phyloP scores from a whole-genome alignment of 1,139 yeast species.

The Maudiozyma humilis region DNA sequence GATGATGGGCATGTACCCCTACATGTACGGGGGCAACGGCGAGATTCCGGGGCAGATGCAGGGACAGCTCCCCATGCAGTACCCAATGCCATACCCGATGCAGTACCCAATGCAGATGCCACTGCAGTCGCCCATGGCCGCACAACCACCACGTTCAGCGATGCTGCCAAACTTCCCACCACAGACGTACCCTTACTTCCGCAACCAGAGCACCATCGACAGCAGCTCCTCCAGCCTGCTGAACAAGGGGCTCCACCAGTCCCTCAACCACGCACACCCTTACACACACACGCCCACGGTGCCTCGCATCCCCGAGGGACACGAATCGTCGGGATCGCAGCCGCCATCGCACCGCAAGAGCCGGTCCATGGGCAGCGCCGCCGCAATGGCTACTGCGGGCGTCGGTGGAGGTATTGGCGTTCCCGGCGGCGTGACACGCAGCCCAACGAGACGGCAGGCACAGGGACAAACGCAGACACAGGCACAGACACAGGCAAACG shows the following conservation, averaged over 20 bases:
- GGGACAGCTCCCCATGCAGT: conserved; percentile 5
- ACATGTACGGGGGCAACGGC: neutral
- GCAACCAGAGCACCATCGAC: conserved; percentile 1
- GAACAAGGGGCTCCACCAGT: neutral
- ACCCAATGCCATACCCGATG: conserved; percentile 2
- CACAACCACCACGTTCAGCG: conserved; percentile 4
- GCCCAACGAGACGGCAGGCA: too few relatives aligned
- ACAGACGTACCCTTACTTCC: conserved; percentile 3
- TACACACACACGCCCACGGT: neutral
- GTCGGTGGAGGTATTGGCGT: too few relatives aligned
- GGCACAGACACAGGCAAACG: neutral
- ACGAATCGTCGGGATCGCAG: too few relatives aligned
- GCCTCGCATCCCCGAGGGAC: neutral
- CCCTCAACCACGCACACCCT: neutral
- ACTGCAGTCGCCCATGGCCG: neutral
- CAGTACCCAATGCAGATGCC: conserved; percentile 9
- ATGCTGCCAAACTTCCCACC: conserved; percentile 3
- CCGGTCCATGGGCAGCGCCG: too few relatives aligned
- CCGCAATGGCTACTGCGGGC: too few relatives aligned
- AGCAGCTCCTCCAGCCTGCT: conserved; percentile 3
- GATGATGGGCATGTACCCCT: conserved; percentile 6
- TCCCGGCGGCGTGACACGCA: too few relatives aligned
- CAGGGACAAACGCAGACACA: neutral
- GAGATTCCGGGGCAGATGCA: neutral
- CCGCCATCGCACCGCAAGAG: too few relatives aligned